Percentiles rank a stretch among this genome's conserved stretches.
phyloP scores from a whole-genome alignment of 2,329 filamentous ascomycete species.

The Monosporascus sp. region DNA sequence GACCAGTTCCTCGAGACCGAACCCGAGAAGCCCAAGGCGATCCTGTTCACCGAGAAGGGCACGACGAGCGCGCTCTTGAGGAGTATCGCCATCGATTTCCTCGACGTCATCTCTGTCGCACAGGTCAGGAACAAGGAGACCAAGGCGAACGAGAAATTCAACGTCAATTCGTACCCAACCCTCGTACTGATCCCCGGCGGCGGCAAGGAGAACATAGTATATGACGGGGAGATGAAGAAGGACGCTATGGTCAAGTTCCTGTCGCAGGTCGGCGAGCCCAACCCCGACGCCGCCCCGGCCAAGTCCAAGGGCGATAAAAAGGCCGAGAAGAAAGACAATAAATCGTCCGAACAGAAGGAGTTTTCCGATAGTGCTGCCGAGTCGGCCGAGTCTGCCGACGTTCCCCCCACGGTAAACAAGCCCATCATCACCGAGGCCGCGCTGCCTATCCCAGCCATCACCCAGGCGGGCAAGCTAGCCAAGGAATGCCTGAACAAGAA shows the following conservation, averaged over 20 bases:
- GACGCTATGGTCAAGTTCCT: slow-evolving; percentile 77
- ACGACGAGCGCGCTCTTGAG: slow-evolving; percentile 78
- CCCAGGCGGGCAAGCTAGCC: slow-evolving; percentile 58
- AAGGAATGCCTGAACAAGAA: slow-evolving; percentile 70
- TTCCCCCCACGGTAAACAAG: slow-evolving; percentile 36
- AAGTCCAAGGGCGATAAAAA: slow-evolving; percentile 25
- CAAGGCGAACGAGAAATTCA: slow-evolving; percentile 66
- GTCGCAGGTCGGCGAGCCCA: slow-evolving; percentile 71
- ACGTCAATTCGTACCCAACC: slow-evolving; percentile 71
- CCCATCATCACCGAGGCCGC: slow-evolving; percentile 47
- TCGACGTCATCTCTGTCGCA: slow-evolving; percentile 71
- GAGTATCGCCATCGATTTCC: slow-evolving; percentile 85
- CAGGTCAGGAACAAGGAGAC: slow-evolving; percentile 82
- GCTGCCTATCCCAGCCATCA: slow-evolving; percentile 63
- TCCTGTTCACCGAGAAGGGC: slow-evolving; percentile 92
- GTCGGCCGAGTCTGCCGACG: slow-evolving; percentile 32
- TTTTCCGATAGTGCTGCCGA: slow-evolving; percentile 35
- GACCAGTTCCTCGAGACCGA: slow-evolving; percentile 66
- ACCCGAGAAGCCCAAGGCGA: slow-evolving; percentile 71
- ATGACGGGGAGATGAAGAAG: slow-evolving; percentile 83
- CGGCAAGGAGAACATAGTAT: slow-evolving; percentile 63
- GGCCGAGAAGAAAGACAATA: slow-evolving; percentile 36
- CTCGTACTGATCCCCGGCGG: slow-evolving; percentile 74
- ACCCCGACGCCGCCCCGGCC: slow-evolving; percentile 55
- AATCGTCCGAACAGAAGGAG: slow-evolving; percentile 40